Base-by-base conservation (phyloP, 2,329 filamentous ascomycete species). In the Trichoderma guizhouense region DNA sequence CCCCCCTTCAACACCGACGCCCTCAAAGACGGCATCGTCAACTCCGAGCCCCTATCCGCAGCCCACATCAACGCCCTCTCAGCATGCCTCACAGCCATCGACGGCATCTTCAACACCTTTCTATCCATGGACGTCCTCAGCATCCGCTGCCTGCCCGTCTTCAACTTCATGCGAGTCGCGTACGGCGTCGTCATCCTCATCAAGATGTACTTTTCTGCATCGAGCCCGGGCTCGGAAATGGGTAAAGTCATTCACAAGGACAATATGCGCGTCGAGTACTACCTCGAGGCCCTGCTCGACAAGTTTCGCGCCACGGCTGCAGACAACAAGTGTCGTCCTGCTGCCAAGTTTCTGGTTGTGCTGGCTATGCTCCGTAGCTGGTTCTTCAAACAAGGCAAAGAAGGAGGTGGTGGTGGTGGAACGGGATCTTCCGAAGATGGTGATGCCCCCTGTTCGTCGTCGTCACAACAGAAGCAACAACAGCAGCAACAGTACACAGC, bases 111-210 rank as follows among this genome's bases (percentile, higher is more conserved):
- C 63, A 88, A 90, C 26, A 86, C 87, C 0, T 92, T 94, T 71
- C 79, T 91, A 4, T 82, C 82, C 51, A 88, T 94, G 80, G 87
- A 91, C 63, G 79, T 88, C 15, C 79, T 83, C 5, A 84, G 83
- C 53, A 84, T 93, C 53, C 88, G 90, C 68, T 90, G 86, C 70
- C 79, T 94, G 11, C 92, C 92, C 21, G 90, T 92, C 3, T 90
- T 92, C 77, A 89, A 88, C 78, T 90, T 92, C 76, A 91, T 93
- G 18, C 89, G 92, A 32, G 88, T 93, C 21, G 89, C 91, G 12
- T 93, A 93, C 77, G 90, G 89, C 7, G 86, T 91, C 3, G 90
- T 94, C 24, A 88, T 92, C 36, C 83, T 94, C 47, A 91, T 93
- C 78, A 94, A 93, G 80, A 87, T 94, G 73, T 91, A 91, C 80